phyloP scores from a whole-genome alignment of 768 basidiomycete genomes.

The Saitozyma sp. region DNA sequence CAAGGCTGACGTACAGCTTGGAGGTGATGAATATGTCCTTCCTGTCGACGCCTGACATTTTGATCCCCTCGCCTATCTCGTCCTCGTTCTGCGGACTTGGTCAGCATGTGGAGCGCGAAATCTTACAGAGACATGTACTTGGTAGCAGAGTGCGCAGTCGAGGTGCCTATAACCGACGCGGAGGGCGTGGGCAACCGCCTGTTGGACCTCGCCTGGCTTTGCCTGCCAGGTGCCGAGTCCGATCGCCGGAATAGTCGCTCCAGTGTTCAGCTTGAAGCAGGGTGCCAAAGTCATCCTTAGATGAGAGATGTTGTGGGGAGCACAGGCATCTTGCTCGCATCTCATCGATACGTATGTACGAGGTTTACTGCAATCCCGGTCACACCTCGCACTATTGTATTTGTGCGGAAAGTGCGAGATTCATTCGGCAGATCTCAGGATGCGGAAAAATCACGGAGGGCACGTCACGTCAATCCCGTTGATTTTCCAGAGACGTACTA shows the following conservation, averaged over 20 bases:
- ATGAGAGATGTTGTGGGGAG: too few species aligned
- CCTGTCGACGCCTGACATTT: slow-evolving; percentile 30
- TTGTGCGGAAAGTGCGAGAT: too few species aligned
- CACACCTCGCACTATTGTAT: too few species aligned
- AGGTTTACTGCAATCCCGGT: too few species aligned
- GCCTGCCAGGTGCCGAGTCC: slow-evolving; percentile 76
- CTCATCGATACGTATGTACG: too few species aligned
- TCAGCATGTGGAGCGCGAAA: not conserved
- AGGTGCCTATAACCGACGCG: slow-evolving; percentile 77
- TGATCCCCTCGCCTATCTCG: slow-evolving; percentile 52
- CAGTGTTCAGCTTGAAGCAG: slow-evolving; percentile 54
- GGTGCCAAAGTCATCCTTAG: too few species aligned
- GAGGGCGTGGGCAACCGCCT: slow-evolving; percentile 59
- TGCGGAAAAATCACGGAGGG: too few species aligned
- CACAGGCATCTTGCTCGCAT: too few species aligned
- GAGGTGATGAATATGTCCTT: slow-evolving; percentile 29
- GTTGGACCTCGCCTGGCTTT: slow-evolving; percentile 66
- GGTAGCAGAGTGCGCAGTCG: slow-evolving; percentile 75
- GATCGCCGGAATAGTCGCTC: slow-evolving; percentile 67
- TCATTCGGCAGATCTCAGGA: too few species aligned
- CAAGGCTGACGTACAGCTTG: slow-evolving; percentile 25
- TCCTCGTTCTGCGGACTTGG: slow-evolving; percentile 61
- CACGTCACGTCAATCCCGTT: too few species aligned
- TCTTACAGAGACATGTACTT: slow-evolving; percentile 3
- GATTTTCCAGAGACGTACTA: too few species aligned